phyloP scores from a whole-genome alignment of 2,329 filamentous ascomycete genomes.

The Trichoderma pleuroti region DNA sequence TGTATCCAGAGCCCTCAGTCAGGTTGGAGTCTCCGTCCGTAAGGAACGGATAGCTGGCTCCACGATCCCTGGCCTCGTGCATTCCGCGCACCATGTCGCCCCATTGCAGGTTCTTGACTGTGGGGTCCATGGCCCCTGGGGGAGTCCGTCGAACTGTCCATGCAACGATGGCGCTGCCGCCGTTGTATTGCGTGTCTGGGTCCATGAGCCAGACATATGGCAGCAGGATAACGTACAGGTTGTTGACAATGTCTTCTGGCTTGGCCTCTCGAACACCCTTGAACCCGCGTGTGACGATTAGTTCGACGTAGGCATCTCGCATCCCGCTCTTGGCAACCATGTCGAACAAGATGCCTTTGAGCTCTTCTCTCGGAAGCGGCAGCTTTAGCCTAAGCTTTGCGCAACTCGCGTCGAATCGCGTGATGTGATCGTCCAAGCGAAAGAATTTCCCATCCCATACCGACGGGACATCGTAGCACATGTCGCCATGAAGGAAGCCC shows the following conservation, averaged over 20 bases:
- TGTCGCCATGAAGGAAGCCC: conserved; percentile 8
- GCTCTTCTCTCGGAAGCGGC: not conserved
- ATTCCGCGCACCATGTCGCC: conserved; percentile 15
- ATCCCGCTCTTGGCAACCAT: conserved; percentile 11
- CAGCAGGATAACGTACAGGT: not conserved
- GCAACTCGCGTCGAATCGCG: not conserved
- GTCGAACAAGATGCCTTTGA: conserved; percentile 8
- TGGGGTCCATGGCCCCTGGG: conserved; percentile 11
- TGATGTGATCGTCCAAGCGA: conserved; percentile 4
- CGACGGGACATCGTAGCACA: conserved; percentile 8
- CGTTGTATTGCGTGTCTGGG: not conserved
- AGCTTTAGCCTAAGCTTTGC: not conserved
- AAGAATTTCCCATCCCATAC: conserved; percentile 12
- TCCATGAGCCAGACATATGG: conserved; percentile 11
- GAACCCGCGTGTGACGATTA: conserved; percentile 2
- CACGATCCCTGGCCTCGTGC: conserved; percentile 3
- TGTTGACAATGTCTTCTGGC: conserved; percentile 11
- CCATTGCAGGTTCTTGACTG: conserved; percentile 12
- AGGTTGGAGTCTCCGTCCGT: conserved; percentile 1
- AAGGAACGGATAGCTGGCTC: conserved; percentile 4
- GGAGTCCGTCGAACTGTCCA: conserved; percentile 5
- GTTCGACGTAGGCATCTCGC: conserved; percentile 4
- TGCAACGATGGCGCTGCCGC: conserved; percentile 8
- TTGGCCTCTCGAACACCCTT: not conserved
- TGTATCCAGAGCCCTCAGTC: conserved; percentile 8